Conservation (phyloP, 2,329 filamentous ascomycete genomes). For the Ophiostoma sp. region DNA sequence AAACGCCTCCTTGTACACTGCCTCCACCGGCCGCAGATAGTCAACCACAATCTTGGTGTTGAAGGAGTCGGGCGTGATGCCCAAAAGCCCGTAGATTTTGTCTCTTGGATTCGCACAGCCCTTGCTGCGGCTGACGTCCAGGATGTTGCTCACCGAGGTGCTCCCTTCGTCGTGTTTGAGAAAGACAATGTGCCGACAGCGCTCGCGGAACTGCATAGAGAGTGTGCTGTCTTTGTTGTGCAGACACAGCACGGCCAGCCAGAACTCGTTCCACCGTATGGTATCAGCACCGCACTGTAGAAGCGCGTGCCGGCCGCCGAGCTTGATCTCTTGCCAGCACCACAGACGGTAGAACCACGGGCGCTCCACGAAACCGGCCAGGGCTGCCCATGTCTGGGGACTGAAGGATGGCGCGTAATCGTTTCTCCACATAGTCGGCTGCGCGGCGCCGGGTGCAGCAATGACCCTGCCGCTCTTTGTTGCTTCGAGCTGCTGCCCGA, state of each 20-base stretch:
- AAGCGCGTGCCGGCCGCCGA: not conserved
- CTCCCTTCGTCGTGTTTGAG: slow-evolving; percentile 15
- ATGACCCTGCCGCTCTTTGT: slow-evolving; percentile 16
- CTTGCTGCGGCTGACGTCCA: slow-evolving; percentile 18
- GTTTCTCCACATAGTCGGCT: slow-evolving; percentile 16
- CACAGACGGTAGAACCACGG: slow-evolving; percentile 16
- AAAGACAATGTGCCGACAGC: slow-evolving; percentile 17
- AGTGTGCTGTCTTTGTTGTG: slow-evolving; percentile 18
- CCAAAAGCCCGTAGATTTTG: slow-evolving; percentile 18
- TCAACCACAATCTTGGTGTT: slow-evolving; percentile 1
- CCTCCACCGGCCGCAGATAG: slow-evolving; percentile 15
- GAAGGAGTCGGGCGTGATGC: slow-evolving; percentile 12
- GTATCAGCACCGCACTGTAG: slow-evolving; percentile 12
- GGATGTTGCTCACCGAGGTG: slow-evolving; percentile 15
- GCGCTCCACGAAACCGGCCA: not conserved
- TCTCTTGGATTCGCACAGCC: slow-evolving; percentile 12
- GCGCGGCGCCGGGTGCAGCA: slow-evolving; percentile 9
- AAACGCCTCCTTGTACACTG: slow-evolving; percentile 8
- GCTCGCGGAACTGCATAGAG: slow-evolving; percentile 17
- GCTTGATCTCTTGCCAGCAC: slow-evolving; percentile 17
- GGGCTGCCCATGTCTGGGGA: slow-evolving; percentile 2
- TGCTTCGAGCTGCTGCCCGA: not conserved
- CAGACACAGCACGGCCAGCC: slow-evolving; percentile 10
- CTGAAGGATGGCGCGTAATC: slow-evolving; percentile 13
- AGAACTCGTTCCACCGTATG: slow-evolving; percentile 11